Evolutionary conservation across 352 stramenopile species (phyloP).

Genomic region (Plasmopara halstedii): DNA sequence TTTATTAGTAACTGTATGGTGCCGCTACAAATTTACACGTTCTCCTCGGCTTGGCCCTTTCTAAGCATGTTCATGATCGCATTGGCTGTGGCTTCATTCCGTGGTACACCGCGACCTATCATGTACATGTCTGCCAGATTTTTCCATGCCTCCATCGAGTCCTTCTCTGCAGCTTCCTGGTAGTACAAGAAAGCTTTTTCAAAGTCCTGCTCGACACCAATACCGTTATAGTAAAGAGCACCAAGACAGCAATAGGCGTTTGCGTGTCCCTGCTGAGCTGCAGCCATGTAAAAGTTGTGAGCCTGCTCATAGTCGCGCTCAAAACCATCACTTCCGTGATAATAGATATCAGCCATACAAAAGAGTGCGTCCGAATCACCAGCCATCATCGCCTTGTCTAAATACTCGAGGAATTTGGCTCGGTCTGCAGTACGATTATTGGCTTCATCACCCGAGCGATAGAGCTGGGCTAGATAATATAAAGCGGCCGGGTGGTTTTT

Average conservation of each 20-base stretch:
- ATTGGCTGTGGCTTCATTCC: conserved; percentile 69
- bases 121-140: conserved; percentile 86
- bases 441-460: conserved; percentile 63
- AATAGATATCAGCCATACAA: conserved; percentile 84
- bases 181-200: conserved; percentile 82
- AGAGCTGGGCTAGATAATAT: conserved; percentile 84
- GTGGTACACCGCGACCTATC: conserved; percentile 59
- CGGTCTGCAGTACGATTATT: conserved; percentile 38
- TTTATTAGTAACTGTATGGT: neutral
- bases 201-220: conserved; percentile 61
- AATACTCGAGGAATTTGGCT: conserved; percentile 50
- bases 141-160: conserved; percentile 85
- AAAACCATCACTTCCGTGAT: conserved; percentile 73
- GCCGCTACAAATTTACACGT: conserved; percentile 5
- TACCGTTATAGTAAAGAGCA: conserved; percentile 69
- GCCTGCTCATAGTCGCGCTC: conserved; percentile 62
- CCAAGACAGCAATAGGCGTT: conserved; percentile 79
- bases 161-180: conserved; percentile 70
- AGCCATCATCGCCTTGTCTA: conserved; percentile 53
- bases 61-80: conserved; percentile 84
- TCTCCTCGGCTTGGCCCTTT: conserved; percentile 38
- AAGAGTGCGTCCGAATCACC: conserved; percentile 70
- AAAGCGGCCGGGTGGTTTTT: conserved; percentile 63
- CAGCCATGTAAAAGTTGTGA: conserved; percentile 56
- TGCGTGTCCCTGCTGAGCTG: conserved; percentile 54